phyloP scores from a whole-genome alignment of 768 basidiomycete species.

The Naematelia aurantialba region DNA sequence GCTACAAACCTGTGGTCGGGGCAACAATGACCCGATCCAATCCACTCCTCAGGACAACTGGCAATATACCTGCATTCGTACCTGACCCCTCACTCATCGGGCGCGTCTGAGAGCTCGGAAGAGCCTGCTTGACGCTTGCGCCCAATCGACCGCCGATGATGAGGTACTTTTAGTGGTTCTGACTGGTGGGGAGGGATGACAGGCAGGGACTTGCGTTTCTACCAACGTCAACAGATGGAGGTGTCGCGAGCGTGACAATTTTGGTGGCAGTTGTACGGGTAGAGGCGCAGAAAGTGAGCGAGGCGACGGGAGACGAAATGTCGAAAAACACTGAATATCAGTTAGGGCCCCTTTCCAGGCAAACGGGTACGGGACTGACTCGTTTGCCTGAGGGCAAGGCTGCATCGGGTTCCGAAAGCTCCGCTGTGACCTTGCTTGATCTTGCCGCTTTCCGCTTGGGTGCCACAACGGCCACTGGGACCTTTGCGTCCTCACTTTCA shows the following conservation, averaged over 20 bases:
- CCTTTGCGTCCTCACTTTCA: slow-evolving; percentile 1
- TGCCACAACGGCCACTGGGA: background rate
- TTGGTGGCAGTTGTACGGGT: background rate
- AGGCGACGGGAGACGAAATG: background rate
- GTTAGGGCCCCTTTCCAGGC: background rate
- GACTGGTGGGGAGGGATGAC: background rate
- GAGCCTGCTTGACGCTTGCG: slow-evolving; percentile 3
- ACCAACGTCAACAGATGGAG: background rate
- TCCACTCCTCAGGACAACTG: background rate
- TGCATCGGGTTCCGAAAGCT: no score
- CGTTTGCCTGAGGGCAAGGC: background rate
- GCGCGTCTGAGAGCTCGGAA: slow-evolving; percentile 27
- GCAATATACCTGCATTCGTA: no score
- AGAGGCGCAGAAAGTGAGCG: background rate
- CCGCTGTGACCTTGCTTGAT: background rate
- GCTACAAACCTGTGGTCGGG: no score
- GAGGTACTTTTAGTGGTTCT: background rate
- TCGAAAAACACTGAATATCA: background rate
- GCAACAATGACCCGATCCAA: no score
- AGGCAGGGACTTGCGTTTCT: background rate
- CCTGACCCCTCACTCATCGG: slow-evolving; percentile 6
- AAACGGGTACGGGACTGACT: background rate
- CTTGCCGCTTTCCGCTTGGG: background rate
- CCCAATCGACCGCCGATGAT: background rate
- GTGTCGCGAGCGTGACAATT: background rate